phyloP scores from a whole-genome alignment of 2,329 filamentous ascomycete genomes.

The Pseudogymnoascus sp. region DNA sequence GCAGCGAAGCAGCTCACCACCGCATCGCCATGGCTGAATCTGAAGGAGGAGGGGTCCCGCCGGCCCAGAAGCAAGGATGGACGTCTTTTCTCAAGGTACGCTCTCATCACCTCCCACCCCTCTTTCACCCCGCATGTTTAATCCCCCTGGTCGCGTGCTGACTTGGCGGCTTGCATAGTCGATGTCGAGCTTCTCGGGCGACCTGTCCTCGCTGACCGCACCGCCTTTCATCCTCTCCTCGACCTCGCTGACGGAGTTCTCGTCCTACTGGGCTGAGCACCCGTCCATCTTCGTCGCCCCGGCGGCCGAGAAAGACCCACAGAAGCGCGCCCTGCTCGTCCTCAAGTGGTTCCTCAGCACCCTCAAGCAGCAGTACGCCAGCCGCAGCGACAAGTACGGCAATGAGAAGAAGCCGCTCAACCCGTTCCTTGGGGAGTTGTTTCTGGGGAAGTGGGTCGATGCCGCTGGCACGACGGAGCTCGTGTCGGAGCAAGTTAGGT shows the following conservation, averaged over 20 bases:
- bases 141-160: slow-evolving; percentile 10
- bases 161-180: slow-evolving; percentile 36
- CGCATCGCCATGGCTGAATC: background rate
- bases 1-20: background rate
- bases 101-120: background rate
- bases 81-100: slow-evolving; percentile 10
- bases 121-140: background rate
- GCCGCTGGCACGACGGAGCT: slow-evolving; percentile 73
- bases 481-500: slow-evolving; percentile 89
- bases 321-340: slow-evolving; percentile 78
- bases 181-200: slow-evolving; percentile 74
- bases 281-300: slow-evolving; percentile 74
- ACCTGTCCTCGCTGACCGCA: slow-evolving; percentile 71
- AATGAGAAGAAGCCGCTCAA: slow-evolving; percentile 98
- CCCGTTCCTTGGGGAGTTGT: slow-evolving; percentile 90
- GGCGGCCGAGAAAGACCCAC: slow-evolving; percentile 67
- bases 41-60: slow-evolving; percentile 5
- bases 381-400: slow-evolving; percentile 67
- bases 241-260: slow-evolving; percentile 73
- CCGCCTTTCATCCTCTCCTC: slow-evolving; percentile 76
- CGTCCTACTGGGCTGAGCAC: slow-evolving; percentile 75
- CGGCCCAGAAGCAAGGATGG: slow-evolving; percentile 9
- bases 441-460: slow-evolving; percentile 85
- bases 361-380: slow-evolving; percentile 76
- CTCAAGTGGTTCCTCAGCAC: slow-evolving; percentile 94